Percentiles rank a stretch among this genome's conserved stretches.
These are phyloP conservation scores for Phanerochaete sordida DNA, from an alignment of 768 basidiomycete species.

Conservation along the genomic window DNA sequence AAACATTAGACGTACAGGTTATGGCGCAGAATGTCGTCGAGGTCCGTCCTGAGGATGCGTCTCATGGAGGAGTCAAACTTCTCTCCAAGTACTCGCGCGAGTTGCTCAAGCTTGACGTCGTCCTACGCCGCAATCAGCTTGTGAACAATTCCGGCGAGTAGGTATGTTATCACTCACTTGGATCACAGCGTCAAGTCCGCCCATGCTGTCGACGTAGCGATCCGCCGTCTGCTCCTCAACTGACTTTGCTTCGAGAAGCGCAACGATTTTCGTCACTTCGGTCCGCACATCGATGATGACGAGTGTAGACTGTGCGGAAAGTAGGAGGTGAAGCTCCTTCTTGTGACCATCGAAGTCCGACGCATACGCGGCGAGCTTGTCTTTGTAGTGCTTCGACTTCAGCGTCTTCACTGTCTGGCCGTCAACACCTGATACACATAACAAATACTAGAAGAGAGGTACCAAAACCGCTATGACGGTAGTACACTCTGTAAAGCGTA, in stretches of 20 bases:
- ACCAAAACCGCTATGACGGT: conserved; percentile 15
- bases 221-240: conserved; percentile 1
- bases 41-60: not conserved
- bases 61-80: not conserved
- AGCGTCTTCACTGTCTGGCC: conserved; percentile 14
- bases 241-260: not conserved
- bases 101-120: conserved; percentile 1
- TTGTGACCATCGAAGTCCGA: conserved; percentile 17
- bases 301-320: conserved; percentile 14
- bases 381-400: conserved; percentile 17
- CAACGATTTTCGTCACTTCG: not conserved
- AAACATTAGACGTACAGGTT: not conserved
- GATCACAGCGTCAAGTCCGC: conserved; percentile 4
- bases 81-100: not conserved
- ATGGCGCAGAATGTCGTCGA: not conserved
- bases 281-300: conserved; percentile 4
- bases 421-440: not conserved
- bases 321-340: conserved; percentile 14
- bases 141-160: not conserved
- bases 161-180: not conserved
- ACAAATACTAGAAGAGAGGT: not conserved
- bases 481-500: conserved; percentile 15
- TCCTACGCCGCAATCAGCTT: not conserved
- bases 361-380: conserved; percentile 16
- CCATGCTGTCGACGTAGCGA: not conserved